Conservation (phyloP, 2,329 filamentous ascomycete species). For the Epichloe brachyelytri region DNA sequence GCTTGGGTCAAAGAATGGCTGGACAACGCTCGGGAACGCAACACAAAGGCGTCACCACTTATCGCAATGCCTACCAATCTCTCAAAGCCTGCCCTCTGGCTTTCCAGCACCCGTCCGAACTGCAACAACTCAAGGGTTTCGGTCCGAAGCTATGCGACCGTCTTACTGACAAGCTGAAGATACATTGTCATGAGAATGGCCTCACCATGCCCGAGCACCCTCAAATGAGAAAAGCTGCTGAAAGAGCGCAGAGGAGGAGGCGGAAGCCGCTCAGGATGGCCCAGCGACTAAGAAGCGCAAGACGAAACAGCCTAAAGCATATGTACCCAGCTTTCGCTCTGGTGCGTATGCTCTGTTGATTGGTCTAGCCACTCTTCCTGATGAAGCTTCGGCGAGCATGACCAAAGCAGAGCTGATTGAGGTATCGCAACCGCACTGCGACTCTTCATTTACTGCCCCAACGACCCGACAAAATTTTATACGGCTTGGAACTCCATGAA, state of each 20-base stretch:
- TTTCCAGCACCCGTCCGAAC: slow-evolving; percentile 61
- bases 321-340: slow-evolving; percentile 60
- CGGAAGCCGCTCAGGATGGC: slow-evolving; percentile 22
- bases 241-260: slow-evolving; percentile 18
- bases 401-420: slow-evolving; percentile 58
- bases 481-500: slow-evolving; percentile 80
- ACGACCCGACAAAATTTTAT: slow-evolving; percentile 55
- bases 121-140: slow-evolving; percentile 60
- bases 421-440: slow-evolving; percentile 56
- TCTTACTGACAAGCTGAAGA: slow-evolving; percentile 46
- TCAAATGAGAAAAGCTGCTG: slow-evolving; percentile 27
- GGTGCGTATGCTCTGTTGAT: slow-evolving; percentile 62
- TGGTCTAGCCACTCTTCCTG: slow-evolving; percentile 47
- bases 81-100: slow-evolving; percentile 60
- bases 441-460: slow-evolving; percentile 57
- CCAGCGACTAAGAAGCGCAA: slow-evolving; percentile 39
- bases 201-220: slow-evolving; percentile 53
- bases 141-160: slow-evolving; percentile 59
- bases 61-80: slow-evolving; percentile 64
- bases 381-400: slow-evolving; percentile 40
- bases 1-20: slow-evolving; percentile 69
- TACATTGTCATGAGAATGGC: slow-evolving; percentile 53
- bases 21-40: slow-evolving; percentile 53
- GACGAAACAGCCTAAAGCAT: slow-evolving; percentile 46
- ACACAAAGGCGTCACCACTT: slow-evolving; percentile 56